Percentiles rank a stretch among this genome's conserved stretches.
These are phyloP conservation scores for Apophysomyces trapeziformis DNA, from an alignment of 371 early-diverging fungal genomes.

Conservation along the genomic window DNA sequence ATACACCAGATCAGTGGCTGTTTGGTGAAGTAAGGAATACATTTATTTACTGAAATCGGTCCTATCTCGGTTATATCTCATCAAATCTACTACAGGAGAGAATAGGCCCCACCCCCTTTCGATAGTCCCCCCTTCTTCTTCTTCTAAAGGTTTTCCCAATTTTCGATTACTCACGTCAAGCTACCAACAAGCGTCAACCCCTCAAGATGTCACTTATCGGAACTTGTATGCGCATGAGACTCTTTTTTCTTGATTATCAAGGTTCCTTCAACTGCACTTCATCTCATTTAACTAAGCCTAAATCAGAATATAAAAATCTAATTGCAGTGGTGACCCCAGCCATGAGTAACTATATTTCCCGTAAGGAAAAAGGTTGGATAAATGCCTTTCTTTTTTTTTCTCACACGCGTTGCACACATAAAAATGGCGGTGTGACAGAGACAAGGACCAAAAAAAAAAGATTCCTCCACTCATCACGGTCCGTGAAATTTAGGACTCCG, in stretches of 20 bases:
- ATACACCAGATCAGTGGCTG: too few species aligned
- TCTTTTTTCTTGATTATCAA: neutral
- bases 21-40: too few species aligned
- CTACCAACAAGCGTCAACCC: neutral
- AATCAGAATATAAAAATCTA: neutral
- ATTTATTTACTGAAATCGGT: too few species aligned
- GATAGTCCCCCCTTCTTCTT: neutral
- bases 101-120: neutral
- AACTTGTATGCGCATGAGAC: neutral
- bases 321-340: neutral
- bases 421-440: neutral
- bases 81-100: neutral
- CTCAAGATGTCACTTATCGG: neutral
- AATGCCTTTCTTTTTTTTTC: neutral
- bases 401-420: slow-evolving; percentile 2
- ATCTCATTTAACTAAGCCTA: neutral
- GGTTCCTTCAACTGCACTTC: neutral
- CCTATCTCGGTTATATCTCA: too few species aligned
- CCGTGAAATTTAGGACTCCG: neutral
- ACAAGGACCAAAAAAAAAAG: too few species aligned
- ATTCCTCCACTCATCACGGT: neutral
- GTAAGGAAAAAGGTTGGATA: neutral
- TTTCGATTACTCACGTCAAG: neutral
- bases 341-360: neutral
- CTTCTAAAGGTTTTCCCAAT: neutral